Conservation (phyloP, 2,329 filamentous ascomycete genomes). For the Stemphylium lycopersici region DNA sequence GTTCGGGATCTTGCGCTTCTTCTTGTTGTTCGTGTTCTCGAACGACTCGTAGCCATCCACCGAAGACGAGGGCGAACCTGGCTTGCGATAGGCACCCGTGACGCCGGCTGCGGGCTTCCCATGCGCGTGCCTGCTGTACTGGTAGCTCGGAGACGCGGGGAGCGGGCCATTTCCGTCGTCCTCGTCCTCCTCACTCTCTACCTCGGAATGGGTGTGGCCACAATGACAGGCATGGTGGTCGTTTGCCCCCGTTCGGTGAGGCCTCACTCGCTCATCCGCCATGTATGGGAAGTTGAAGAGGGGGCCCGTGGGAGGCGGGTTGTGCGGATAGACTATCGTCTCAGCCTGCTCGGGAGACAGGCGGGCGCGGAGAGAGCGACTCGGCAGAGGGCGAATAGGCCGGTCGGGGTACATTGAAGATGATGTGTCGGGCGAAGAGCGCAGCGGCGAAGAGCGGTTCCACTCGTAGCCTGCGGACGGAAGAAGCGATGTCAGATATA, state of each 20-base stretch:
- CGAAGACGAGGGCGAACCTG: constrained; percentile 69
- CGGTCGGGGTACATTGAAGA: constrained; percentile 86
- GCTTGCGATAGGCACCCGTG: constrained; percentile 46
- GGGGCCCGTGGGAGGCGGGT: constrained; percentile 71
- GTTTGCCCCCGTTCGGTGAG: constrained; percentile 57
- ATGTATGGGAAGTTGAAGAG: constrained; percentile 74
- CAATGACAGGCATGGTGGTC: constrained; percentile 57
- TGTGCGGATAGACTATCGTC: constrained; percentile 80
- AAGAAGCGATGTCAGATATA: constrained; percentile 45
- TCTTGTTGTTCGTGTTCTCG: constrained; percentile 99
- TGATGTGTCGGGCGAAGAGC: constrained; percentile 68
- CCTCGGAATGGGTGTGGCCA: constrained; percentile 54
- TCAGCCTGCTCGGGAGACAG: constrained; percentile 84
- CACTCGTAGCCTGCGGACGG: constrained; percentile 49
- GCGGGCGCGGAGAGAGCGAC: constrained; percentile 83
- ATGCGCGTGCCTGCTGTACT: constrained; percentile 42
- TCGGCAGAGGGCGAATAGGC: constrained; percentile 90
- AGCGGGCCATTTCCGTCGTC: constrained; percentile 52
- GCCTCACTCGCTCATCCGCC: constrained; percentile 36
- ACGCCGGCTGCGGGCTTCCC: constrained; percentile 30
- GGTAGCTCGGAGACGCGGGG: constrained; percentile 50
- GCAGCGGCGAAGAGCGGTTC: constrained; percentile 49
- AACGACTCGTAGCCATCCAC: constrained; percentile 94
- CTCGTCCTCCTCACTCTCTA: constrained; percentile 66
- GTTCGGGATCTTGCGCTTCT: constrained; percentile 96